Percentiles rank a stretch among this genome's conserved stretches.
Evolutionary conservation across 345 rosid genomes (phyloP).

Genomic region (Jatropha curcas): DNA sequence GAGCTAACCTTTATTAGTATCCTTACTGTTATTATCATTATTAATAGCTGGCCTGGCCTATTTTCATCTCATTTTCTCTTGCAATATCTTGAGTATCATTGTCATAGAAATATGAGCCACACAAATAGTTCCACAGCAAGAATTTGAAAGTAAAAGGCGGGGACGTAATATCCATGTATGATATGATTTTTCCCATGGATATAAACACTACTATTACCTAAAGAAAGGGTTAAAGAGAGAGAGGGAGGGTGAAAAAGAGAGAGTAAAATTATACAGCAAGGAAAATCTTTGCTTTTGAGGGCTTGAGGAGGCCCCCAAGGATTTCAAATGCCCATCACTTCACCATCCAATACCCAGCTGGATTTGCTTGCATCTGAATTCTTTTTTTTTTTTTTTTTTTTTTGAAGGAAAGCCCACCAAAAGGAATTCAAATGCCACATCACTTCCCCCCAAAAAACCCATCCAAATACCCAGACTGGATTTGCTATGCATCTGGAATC

Average conservation of each 20-base stretch:
- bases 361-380: neutral
- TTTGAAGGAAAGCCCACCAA: too few species aligned
- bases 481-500: too few species aligned
- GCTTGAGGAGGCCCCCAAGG: neutral
- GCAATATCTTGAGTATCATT: neutral
- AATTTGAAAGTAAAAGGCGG: constrained; percentile 3
- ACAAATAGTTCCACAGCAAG: neutral
- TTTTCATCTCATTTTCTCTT: neutral
- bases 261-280: neutral
- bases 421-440: too few species aligned
- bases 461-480: too few species aligned
- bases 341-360: neutral
- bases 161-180: too few species aligned
- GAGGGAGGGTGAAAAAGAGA: neutral
- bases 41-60: neutral
- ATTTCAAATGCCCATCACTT: neutral
- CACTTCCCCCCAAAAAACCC: too few species aligned
- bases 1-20: neutral
- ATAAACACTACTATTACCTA: too few species aligned
- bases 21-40: too few species aligned
- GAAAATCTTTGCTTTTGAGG: neutral
- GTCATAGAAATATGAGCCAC: neutral
- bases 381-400: too few species aligned
- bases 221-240: neutral
- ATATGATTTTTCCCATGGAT: too few species aligned